phyloP scores from a whole-genome alignment of 495 filamentous ascomycete genomes.

The Xylaria palmicola region DNA sequence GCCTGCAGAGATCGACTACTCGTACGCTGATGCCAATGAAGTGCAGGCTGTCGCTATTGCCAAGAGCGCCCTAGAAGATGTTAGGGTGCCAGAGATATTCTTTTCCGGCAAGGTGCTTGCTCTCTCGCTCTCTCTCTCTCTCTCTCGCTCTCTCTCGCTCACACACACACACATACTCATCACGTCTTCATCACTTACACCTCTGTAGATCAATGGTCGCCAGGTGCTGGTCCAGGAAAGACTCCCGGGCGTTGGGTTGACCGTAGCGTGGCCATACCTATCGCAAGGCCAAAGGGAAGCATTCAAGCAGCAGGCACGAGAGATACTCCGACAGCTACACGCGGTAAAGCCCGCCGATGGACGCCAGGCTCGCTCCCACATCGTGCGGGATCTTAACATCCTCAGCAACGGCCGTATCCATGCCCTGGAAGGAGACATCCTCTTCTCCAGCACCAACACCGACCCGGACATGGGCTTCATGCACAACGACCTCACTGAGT shows the following conservation, averaged over 20 bases:
- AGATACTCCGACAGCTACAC: slow-evolving; percentile 29
- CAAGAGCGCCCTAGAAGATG: slow-evolving; percentile 24
- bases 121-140: too few species aligned
- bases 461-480: slow-evolving; percentile 41
- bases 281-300: slow-evolving; percentile 35
- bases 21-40: slow-evolving; percentile 46
- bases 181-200: slow-evolving; percentile 20
- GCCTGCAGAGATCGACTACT: slow-evolving; percentile 30
- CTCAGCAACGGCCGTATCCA: slow-evolving; percentile 35
- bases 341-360: slow-evolving; percentile 36
- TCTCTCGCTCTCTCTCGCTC: background rate
- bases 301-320: slow-evolving; percentile 43
- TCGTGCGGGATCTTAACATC: slow-evolving; percentile 39
- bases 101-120: slow-evolving; percentile 46
- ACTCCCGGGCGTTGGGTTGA: slow-evolving; percentile 42
- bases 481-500: slow-evolving; percentile 45
- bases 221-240: slow-evolving; percentile 44
- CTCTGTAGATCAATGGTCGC: slow-evolving; percentile 37
- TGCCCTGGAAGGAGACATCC: slow-evolving; percentile 26
- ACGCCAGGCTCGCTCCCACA: slow-evolving; percentile 33
- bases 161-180: background rate
- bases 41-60: slow-evolving; percentile 36
- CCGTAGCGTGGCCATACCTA: slow-evolving; percentile 47
- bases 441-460: slow-evolving; percentile 30
- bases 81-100: slow-evolving; percentile 43